Evolutionary conservation across 1,139 yeast species (phyloP), one percentile per base, ranked within the genome.

Genomic region (Lodderomyces beijingensis): DNA sequence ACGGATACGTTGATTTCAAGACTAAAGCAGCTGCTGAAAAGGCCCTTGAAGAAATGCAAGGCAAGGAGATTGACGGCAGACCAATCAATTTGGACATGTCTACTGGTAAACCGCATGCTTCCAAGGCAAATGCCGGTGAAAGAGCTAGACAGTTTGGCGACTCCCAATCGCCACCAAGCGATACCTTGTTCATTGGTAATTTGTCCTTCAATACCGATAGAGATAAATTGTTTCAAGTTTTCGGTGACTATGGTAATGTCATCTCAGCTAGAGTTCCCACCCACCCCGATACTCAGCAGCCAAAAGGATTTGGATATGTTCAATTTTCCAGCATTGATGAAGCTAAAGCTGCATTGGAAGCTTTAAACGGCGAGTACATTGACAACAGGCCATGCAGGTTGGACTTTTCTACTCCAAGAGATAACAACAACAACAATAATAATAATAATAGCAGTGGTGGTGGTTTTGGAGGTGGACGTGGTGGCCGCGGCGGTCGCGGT

Each of bases 291-390:
- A 88, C 97, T 46, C 95, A 88, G 62, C 96, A 89, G 69, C 95
- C 95, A 62, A 91, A 91, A 77, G 98, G 98, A 48, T 91, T 91
- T 69, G 98, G 97, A 47, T 91, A 91, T 65, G 95, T 91, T 40
- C 97, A 91, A 70, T 89, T 77, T 59, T 71, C 83, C 27, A 72
- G 81, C 36, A 70, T 84, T 45, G 97, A 89, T 33, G 95, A 87
- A 59, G 97, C 98, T 47, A 78, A 83, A 67, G 76, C 80, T 43
- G 97, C 97, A 39, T 68, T 85, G 47, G 89, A 83, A 46, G 89
- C 84, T 39, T 66, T 89, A 63, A 85, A 86, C 59, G 97, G 97
- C 57, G 82, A 80, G 62, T 77, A 79, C 68, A 73, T 91, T 51
- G 89, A 79, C 49, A 95, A 95, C 49, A 84, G 98, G 71, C 78